Percentiles rank a stretch among this genome's conserved stretches.
Evolutionary conservation across 129 eudicot species (phyloP).

Genomic region (Glebionis coronaria): DNA sequence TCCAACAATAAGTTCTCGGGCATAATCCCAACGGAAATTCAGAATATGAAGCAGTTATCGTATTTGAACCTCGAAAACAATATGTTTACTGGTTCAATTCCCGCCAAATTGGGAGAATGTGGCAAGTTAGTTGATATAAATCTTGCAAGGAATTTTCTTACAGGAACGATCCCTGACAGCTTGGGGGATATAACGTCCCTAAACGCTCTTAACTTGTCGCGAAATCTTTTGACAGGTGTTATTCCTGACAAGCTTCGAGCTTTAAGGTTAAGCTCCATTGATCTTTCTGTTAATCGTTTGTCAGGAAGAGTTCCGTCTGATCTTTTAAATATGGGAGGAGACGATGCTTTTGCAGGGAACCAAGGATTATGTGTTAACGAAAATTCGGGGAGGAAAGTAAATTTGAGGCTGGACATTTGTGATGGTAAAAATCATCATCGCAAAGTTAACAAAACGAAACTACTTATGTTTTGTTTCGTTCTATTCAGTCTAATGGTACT

Average conservation of each 20-base stretch:
- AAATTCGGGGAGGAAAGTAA: conserved; percentile 22
- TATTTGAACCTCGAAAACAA: conserved; percentile 67
- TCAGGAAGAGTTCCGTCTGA: conserved; percentile 63
- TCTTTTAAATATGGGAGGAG: conserved; percentile 58
- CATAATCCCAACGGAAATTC: conserved; percentile 51
- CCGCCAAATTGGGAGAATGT: conserved; percentile 62
- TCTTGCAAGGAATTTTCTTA: conserved; percentile 62
- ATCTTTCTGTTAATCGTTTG: conserved; percentile 64
- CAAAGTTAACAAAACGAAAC: conserved; percentile 31
- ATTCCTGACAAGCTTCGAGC: conserved; percentile 55
- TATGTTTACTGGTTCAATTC: conserved; percentile 65
- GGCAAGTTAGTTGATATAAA: conserved; percentile 61
- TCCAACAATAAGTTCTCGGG: conserved; percentile 73
- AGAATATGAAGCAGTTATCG: conserved; percentile 51
- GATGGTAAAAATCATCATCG: conserved; percentile 23
- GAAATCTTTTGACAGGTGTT: conserved; percentile 54
- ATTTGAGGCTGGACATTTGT: conserved; percentile 44
- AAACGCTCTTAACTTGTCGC: conserved; percentile 79
- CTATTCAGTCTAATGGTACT: conserved; percentile 40
- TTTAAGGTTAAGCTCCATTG: conserved; percentile 63
- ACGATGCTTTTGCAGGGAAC: conserved; percentile 60
- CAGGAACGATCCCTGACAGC: conserved; percentile 54
- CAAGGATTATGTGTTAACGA: conserved; percentile 52
- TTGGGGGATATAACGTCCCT: conserved; percentile 47
- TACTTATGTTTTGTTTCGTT: conserved; percentile 40